Conservation (phyloP, 2,329 filamentous ascomycete genomes). For the Verticillium zaregamsianum region DNA sequence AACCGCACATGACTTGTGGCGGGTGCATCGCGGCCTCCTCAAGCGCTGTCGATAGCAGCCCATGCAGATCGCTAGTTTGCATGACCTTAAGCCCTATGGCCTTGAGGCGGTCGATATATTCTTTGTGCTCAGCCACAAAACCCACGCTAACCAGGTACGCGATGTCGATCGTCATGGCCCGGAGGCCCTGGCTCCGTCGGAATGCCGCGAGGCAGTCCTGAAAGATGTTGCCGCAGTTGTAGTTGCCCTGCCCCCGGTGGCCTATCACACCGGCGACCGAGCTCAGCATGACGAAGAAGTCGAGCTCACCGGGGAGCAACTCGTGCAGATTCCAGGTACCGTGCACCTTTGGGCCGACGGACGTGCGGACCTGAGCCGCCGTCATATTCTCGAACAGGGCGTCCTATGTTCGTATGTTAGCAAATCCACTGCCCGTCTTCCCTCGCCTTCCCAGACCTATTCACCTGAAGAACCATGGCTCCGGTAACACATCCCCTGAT, state of each 20-base stretch:
- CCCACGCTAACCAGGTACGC: constrained; percentile 33
- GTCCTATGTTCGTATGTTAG: constrained; percentile 9
- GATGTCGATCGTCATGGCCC: constrained; percentile 35
- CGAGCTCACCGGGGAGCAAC: constrained; percentile 14
- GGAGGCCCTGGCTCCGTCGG: constrained; percentile 26
- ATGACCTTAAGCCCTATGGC: too few relatives aligned
- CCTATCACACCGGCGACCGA: constrained; percentile 31
- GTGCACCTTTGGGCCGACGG: constrained; percentile 32
- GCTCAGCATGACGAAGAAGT: constrained; percentile 32
- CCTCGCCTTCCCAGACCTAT: too few relatives aligned
- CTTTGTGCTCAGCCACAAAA: too few relatives aligned
- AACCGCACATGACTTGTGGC: too few relatives aligned
- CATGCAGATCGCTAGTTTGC: too few relatives aligned
- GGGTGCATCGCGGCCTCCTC: too few relatives aligned
- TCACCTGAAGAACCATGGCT: too few relatives aligned
- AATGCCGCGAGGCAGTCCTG: constrained; percentile 33
- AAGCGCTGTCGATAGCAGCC: too few relatives aligned
- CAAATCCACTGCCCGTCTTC: too few relatives aligned
- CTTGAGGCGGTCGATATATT: too few relatives aligned
- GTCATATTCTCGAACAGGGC: constrained; percentile 26
- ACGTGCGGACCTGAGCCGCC: constrained; percentile 29
- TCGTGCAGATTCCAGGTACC: constrained; percentile 40
- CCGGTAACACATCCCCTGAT: too few relatives aligned
- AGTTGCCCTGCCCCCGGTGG: constrained; percentile 33
- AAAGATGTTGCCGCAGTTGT: constrained; percentile 37